These are phyloP conservation scores for Metschnikowia sp. DNA, from an alignment of 805 yeast genomes.

Conservation along the genomic window DNA sequence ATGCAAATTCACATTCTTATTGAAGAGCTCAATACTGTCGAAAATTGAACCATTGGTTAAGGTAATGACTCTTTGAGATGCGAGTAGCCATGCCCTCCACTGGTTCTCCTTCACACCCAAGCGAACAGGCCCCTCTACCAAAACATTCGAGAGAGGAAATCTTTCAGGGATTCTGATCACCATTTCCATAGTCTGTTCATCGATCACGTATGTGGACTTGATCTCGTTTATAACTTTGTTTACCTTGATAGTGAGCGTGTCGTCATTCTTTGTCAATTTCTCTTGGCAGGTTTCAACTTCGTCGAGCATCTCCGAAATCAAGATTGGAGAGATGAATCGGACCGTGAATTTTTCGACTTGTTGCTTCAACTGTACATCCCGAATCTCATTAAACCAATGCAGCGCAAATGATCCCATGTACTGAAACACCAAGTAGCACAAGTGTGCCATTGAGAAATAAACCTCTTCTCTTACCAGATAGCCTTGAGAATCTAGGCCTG, in stretches of 20 bases:
- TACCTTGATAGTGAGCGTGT: conserved; percentile 56
- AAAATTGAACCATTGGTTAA: conserved; percentile 69
- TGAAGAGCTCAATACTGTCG: conserved; percentile 65
- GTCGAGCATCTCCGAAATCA: conserved; percentile 56
- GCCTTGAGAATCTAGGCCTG: conserved; percentile 20
- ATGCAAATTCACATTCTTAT: conserved; percentile 73
- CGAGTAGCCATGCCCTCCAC: conserved; percentile 93
- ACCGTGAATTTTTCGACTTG: conserved; percentile 62
- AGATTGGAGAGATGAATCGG: conserved; percentile 57
- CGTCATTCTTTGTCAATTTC: conserved; percentile 30
- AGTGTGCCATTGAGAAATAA: conserved; percentile 42
- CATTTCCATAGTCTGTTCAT: conserved; percentile 84
- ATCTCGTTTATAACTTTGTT: conserved; percentile 64
- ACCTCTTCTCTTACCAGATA: conserved; percentile 29
- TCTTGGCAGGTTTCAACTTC: conserved; percentile 45
- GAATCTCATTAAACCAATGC: conserved; percentile 66
- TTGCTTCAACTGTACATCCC: conserved; percentile 61
- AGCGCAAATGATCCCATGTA: conserved; percentile 57
- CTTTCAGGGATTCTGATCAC: conserved; percentile 66
- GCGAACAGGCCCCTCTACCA: conserved; percentile 72
- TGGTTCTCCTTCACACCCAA: conserved; percentile 88
- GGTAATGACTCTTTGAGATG: conserved; percentile 79
- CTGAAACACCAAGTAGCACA: conserved; percentile 48
- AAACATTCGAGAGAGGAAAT: conserved; percentile 75
- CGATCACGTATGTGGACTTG: conserved; percentile 69